These are phyloP conservation scores for Kwoniella europaea DNA, from an alignment of 768 basidiomycete species.

Conservation along the genomic window DNA sequence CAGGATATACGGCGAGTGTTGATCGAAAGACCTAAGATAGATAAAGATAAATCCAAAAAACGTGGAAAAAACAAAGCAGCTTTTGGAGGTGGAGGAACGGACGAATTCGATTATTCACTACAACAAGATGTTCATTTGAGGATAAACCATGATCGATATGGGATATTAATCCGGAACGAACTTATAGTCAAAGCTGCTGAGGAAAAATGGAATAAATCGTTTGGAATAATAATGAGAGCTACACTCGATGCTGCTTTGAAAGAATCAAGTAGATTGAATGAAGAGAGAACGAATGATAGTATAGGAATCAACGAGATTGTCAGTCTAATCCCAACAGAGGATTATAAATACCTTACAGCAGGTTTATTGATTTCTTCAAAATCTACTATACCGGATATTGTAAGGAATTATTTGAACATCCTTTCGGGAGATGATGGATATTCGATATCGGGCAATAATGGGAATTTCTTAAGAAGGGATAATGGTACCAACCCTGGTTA, in stretches of 20 bases:
- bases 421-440: constrained; percentile 46
- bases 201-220: constrained; percentile 78
- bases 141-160: constrained; percentile 86
- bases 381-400: constrained; percentile 33
- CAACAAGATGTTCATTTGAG: constrained; percentile 78
- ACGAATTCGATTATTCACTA: constrained; percentile 42
- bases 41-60: constrained; percentile 57
- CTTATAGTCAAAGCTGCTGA: constrained; percentile 75
- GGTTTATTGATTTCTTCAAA: constrained; percentile 29
- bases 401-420: constrained; percentile 39
- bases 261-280: constrained; percentile 25
- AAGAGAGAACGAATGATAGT: constrained; percentile 26
- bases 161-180: constrained; percentile 82
- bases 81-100: not conserved
- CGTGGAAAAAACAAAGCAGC: constrained; percentile 15
- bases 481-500: constrained; percentile 37
- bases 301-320: constrained; percentile 42
- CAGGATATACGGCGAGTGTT: constrained; percentile 32
- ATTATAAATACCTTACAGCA: constrained; percentile 28
- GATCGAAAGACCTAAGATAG: constrained; percentile 26
- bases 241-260: constrained; percentile 68
- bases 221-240: constrained; percentile 73
- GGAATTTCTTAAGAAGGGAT: constrained; percentile 32
- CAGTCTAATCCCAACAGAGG: constrained; percentile 29
- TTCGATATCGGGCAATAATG: constrained; percentile 15